Evolutionary conservation across 768 basidiomycete species (phyloP), one percentile per base, ranked within the genome.

Genomic region (Hortiboletus campestris): DNA sequence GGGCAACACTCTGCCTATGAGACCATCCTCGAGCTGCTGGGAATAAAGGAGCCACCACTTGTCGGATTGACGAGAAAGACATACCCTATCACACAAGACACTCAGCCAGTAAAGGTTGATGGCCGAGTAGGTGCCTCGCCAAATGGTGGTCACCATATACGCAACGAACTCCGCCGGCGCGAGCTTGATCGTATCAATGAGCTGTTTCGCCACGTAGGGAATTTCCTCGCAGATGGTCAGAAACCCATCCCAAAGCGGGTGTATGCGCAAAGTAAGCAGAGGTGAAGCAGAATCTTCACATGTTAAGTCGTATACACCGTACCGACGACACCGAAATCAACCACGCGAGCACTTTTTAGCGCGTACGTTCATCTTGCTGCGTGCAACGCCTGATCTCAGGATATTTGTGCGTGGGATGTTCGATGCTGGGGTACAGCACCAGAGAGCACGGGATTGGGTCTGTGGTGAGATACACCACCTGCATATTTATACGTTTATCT

Each of bases 51-150:
- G 40, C 39, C 6, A 8, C 38, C 0, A 20, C 19, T 11, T 20
- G 53, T 34, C 2, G 11, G 10, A 28, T 34, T 6, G 12, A 19
- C 16, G 51, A 49, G 22, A 51, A 28, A 3, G 31, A 53, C 57
- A 29, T 56, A 67, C 63, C 53, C 29, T 56, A 20, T 70, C 63
- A 35, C 78, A 57, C 25, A 77, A 59, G 35, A 64, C 28, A 32
- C 70, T 68, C 2, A 72, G 63, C 28, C 75, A 60, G 49, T 69
- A 75, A 12, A 79, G 61, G 6, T 73, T 70, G 13, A 77, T 46
- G 2, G 73, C 74, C 2, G 72, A 64, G n/a, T 70, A 62, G 16
- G 71, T 31, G 35, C 72, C 61, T n/a, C 57, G 40, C 74, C 75
- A 74, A 7, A 72, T 9, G 19, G 61, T 61, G 16, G 65, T 69